phyloP scores from a whole-genome alignment of 148 eudicot species.

The Persicaria tinctoria region DNA sequence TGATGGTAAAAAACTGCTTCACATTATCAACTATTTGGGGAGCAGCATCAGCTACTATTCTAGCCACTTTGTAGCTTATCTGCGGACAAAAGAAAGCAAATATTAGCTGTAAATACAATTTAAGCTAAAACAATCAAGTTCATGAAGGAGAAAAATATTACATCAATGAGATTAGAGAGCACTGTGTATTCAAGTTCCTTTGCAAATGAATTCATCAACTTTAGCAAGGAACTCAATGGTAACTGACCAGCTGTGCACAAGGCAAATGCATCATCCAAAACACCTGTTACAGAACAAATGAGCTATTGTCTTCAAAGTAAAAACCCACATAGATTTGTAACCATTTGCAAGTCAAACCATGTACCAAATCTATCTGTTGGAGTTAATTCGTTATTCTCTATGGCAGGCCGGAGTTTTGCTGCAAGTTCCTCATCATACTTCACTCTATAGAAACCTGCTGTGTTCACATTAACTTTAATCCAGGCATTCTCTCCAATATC shows the following conservation, averaged over 20 bases:
- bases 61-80: slow-evolving; percentile 63
- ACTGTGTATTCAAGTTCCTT: slow-evolving; percentile 89
- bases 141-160: slow-evolving; percentile 26
- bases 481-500: slow-evolving; percentile 49
- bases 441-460: slow-evolving; percentile 87
- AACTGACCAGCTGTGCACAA: slow-evolving; percentile 70
- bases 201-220: slow-evolving; percentile 71
- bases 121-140: slow-evolving; percentile 2
- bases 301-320: background rate
- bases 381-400: slow-evolving; percentile 61
- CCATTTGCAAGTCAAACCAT: background rate
- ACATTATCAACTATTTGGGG: slow-evolving; percentile 49
- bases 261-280: slow-evolving; percentile 84
- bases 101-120: slow-evolving; percentile 14
- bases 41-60: slow-evolving; percentile 79
- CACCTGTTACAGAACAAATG: slow-evolving; percentile 40
- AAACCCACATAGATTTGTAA: background rate
- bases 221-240: slow-evolving; percentile 60
- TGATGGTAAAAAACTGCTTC: slow-evolving; percentile 56
- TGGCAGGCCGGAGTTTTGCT: slow-evolving; percentile 64
- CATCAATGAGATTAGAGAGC: slow-evolving; percentile 69
- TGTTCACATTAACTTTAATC: slow-evolving; percentile 87
- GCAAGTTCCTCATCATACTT: slow-evolving; percentile 79
- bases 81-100: slow-evolving; percentile 17
- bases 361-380: slow-evolving; percentile 85